phyloP scores from a whole-genome alignment of 2,329 filamentous ascomycete species.

The Achaetomium macrosporum region DNA sequence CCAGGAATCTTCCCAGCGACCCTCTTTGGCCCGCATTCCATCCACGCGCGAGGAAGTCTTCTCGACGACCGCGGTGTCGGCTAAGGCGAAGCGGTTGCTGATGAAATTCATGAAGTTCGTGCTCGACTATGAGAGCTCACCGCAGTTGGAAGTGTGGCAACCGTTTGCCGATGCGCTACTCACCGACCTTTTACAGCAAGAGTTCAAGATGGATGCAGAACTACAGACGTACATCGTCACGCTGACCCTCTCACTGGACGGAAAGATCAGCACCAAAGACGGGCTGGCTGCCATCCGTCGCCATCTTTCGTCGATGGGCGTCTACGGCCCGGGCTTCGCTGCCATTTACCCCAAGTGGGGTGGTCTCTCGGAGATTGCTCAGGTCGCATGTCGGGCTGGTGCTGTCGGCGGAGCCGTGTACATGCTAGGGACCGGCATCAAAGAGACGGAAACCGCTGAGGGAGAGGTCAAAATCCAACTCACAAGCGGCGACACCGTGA shows the following conservation, averaged over 20 bases:
- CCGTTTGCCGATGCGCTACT: conserved; percentile 50
- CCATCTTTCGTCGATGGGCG: conserved; percentile 79
- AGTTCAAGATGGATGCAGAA: conserved; percentile 62
- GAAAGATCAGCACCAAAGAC: conserved; percentile 54
- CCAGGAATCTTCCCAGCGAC: conserved; percentile 24
- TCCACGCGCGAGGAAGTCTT: conserved; percentile 91
- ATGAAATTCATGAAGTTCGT: conserved; percentile 96
- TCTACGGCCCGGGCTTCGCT: conserved; percentile 84
- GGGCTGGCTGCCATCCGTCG: conserved; percentile 69
- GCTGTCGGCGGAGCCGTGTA: conserved; percentile 91
- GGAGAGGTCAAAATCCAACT: conserved; percentile 33
- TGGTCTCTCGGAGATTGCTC: conserved; percentile 78
- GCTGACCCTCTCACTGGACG: conserved; percentile 67
- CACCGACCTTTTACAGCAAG: conserved; percentile 50
- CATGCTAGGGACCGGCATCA: conserved; percentile 68
- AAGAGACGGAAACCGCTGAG: conserved; percentile 28
- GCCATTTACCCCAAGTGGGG: conserved; percentile 92
- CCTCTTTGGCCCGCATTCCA: conserved; percentile 64
- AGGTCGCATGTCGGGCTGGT: conserved; percentile 83
- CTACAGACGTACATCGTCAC: conserved; percentile 59
- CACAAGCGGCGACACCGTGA: conserved; percentile 52
- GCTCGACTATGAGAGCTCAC: conserved; percentile 57
- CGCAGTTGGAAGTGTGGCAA: conserved; percentile 53
- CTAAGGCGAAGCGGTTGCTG: conserved; percentile 74
- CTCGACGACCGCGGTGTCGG: conserved; percentile 65